Percentiles rank a stretch among this genome's conserved stretches.
phyloP scores from a whole-genome alignment of 2,329 filamentous ascomycete species.

The Plenodomus biglobosus region DNA sequence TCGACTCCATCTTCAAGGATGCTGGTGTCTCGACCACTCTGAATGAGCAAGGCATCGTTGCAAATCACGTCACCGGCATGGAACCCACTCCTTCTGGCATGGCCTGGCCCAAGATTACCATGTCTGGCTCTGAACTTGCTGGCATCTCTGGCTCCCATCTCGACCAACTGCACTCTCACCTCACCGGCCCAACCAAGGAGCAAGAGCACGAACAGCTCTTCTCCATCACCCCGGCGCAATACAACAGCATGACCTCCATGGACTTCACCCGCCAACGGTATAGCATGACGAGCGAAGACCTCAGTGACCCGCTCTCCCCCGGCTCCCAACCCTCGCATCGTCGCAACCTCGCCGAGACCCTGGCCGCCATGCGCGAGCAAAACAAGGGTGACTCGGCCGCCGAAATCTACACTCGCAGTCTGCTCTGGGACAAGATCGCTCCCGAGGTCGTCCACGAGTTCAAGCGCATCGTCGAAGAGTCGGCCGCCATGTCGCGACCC shows the following conservation, averaged over 20 bases:
- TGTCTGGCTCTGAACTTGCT: slow-evolving; percentile 42
- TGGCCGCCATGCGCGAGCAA: slow-evolving; percentile 73
- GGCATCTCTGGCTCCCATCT: slow-evolving; percentile 41
- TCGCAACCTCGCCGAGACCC: slow-evolving; percentile 75
- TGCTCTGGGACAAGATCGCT: slow-evolving; percentile 93
- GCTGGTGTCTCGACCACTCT: slow-evolving; percentile 60
- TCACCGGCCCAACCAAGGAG: slow-evolving; percentile 68
- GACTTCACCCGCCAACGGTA: slow-evolving; percentile 62
- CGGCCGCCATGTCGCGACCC: slow-evolving; percentile 49
- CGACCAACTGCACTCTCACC: slow-evolving; percentile 48
- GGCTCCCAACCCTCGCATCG: slow-evolving; percentile 57
- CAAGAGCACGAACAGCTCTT: slow-evolving; percentile 89
- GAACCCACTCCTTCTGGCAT: slow-evolving; percentile 44
- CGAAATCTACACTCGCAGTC: slow-evolving; percentile 87
- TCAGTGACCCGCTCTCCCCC: slow-evolving; percentile 42
- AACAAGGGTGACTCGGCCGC: slow-evolving; percentile 71
- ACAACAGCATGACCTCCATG: slow-evolving; percentile 78
- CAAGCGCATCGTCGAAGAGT: slow-evolving; percentile 84
- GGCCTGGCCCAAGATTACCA: slow-evolving; percentile 42
- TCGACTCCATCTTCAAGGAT: slow-evolving; percentile 81
- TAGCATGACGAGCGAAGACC: slow-evolving; percentile 54
- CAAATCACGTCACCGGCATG: slow-evolving; percentile 54
- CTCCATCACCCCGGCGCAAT: slow-evolving; percentile 80
- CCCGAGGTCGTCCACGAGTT: slow-evolving; percentile 90
- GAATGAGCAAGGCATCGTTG: slow-evolving; percentile 46